These are phyloP conservation scores for Aspergillus fumigatus DNA, from an alignment of 2,329 filamentous ascomycete genomes.

Conservation along the genomic window DNA sequence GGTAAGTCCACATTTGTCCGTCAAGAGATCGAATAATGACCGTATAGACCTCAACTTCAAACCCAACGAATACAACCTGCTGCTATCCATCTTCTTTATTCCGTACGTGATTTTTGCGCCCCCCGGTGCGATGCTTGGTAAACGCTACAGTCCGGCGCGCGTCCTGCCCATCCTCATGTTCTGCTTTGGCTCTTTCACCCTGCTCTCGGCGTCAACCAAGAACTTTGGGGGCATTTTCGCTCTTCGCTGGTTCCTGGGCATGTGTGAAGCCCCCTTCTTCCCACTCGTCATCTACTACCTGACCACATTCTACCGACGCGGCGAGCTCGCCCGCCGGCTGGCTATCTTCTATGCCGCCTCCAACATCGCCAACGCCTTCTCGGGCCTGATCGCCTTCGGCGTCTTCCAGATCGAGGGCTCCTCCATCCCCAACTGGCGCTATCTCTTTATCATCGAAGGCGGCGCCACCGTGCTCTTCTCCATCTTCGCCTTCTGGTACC, in stretches of 20 bases:
- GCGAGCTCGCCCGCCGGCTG: slow-evolving; percentile 65
- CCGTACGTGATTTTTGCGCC: slow-evolving; percentile 69
- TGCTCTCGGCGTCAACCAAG: slow-evolving; percentile 52
- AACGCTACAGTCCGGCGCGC: slow-evolving; percentile 60
- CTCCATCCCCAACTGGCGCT: slow-evolving; percentile 48
- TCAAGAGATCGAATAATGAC: background rate
- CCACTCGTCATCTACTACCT: slow-evolving; percentile 63
- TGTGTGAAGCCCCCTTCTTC: slow-evolving; percentile 65
- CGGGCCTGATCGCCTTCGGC: slow-evolving; percentile 55
- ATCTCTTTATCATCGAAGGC: slow-evolving; percentile 56
- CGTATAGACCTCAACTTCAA: slow-evolving; percentile 53
- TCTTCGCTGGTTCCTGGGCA: slow-evolving; percentile 65
- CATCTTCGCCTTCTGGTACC: slow-evolving; percentile 63
- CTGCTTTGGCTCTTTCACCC: slow-evolving; percentile 60
- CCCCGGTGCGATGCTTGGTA: slow-evolving; percentile 62
- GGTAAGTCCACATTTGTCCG: slow-evolving; percentile 19
- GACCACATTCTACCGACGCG: slow-evolving; percentile 65
- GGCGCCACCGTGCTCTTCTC: slow-evolving; percentile 57
- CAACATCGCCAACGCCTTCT: slow-evolving; percentile 67
- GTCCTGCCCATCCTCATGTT: slow-evolving; percentile 67
- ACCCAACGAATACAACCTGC: slow-evolving; percentile 62
- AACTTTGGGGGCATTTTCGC: slow-evolving; percentile 65
- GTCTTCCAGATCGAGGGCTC: slow-evolving; percentile 55
- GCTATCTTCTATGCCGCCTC: slow-evolving; percentile 72
- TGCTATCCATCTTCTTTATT: slow-evolving; percentile 69